phyloP scores from a whole-genome alignment of 2,329 filamentous ascomycete genomes.

The Penicillium thymicola region DNA sequence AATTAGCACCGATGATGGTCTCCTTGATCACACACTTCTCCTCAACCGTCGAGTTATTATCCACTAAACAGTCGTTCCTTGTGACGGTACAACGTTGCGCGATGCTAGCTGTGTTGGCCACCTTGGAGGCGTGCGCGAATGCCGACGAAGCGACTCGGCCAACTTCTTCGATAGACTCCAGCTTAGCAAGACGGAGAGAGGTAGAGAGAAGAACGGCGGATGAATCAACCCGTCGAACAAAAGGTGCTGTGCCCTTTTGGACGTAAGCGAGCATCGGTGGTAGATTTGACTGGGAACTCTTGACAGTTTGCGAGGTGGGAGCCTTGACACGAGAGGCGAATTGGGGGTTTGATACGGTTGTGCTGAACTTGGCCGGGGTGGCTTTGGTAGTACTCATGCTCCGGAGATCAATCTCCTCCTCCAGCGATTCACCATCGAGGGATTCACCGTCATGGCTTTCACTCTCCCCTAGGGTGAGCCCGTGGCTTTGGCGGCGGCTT shows the following conservation, averaged over 20 bases:
- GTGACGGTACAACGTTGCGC: constrained; percentile 79
- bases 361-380: constrained; percentile 17
- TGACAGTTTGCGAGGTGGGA: constrained; percentile 11
- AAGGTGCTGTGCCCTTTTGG: constrained; percentile 57
- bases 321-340: constrained; percentile 31
- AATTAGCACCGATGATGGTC: constrained; percentile 80
- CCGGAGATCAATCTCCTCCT: constrained; percentile 55
- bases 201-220: constrained; percentile 75
- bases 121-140: constrained; percentile 73
- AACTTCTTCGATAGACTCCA: constrained; percentile 63
- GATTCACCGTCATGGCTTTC: constrained; percentile 40
- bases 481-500: constrained; percentile 26
- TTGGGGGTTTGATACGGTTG: constrained; percentile 11
- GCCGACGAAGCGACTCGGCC: constrained; percentile 60
- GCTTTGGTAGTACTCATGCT: constrained; percentile 53
- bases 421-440: constrained; percentile 23
- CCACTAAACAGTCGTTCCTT: constrained; percentile 75
- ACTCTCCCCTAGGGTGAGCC: constrained; percentile 41
- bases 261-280: constrained; percentile 74
- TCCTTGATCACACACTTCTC: constrained; percentile 92
- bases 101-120: constrained; percentile 79
- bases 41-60: constrained; percentile 83
- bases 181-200: constrained; percentile 81
- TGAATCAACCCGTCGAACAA: constrained; percentile 87
- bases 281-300: constrained; percentile 5